These are phyloP conservation scores for Eucalyptus regnans DNA, from an alignment of 345 rosid genomes.

Conservation along the genomic window DNA sequence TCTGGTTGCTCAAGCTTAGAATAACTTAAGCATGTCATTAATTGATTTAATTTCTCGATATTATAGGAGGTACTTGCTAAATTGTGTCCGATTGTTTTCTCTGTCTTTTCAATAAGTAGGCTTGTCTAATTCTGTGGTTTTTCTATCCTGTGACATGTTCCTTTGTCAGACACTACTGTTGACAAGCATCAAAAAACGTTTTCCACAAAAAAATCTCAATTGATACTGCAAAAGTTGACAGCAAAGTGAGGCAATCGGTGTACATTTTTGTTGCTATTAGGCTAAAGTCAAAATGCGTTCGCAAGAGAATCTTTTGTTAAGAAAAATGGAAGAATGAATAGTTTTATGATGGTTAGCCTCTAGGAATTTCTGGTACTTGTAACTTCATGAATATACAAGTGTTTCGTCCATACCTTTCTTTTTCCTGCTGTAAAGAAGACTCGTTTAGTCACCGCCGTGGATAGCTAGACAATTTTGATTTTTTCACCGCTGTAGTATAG, in stretches of 20 bases:
- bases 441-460: neutral
- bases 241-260: neutral
- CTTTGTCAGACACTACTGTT: neutral
- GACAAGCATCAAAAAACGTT: neutral
- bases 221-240: neutral
- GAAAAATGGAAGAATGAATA: neutral
- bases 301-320: neutral
- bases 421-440: neutral
- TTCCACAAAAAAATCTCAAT: neutral
- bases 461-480: too few species aligned
- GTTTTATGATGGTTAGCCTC: too few species aligned
- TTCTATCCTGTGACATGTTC: neutral
- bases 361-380: too few species aligned
- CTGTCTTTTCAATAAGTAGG: neutral
- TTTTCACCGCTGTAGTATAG: too few species aligned
- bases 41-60: neutral
- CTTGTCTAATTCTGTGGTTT: neutral
- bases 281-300: neutral
- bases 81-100: neutral
- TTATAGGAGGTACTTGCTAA: neutral
- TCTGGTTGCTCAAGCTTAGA: too few species aligned
- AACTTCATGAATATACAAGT: neutral
- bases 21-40: neutral
- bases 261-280: neutral
- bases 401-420: neutral